Conservation (phyloP, 805 yeast species). For the Priceomyces haplophilus region DNA sequence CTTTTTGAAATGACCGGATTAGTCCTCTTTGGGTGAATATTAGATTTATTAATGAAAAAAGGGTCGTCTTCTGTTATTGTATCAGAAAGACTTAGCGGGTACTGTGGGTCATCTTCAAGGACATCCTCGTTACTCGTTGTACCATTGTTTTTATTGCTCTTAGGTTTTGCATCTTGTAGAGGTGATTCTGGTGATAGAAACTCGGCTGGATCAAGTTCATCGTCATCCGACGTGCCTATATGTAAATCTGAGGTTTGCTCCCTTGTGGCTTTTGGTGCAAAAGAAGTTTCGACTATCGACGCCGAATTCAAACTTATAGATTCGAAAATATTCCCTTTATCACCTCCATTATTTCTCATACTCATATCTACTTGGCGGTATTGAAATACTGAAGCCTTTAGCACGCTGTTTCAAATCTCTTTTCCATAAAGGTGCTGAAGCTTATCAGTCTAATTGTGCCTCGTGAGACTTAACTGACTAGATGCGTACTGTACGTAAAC, state of each 20-base stretch:
- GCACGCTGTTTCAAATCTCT: too few species aligned
- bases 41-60: not conserved
- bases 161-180: conserved; percentile 5
- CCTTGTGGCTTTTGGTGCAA: not conserved
- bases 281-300: not conserved
- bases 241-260: conserved; percentile 5
- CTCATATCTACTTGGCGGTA: not conserved
- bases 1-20: not conserved
- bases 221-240: conserved; percentile 10
- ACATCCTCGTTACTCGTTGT: not conserved
- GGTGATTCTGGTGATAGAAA: conserved; percentile 19
- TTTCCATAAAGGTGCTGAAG: too few species aligned
- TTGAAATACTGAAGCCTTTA: not conserved
- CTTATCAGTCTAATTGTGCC: too few species aligned
- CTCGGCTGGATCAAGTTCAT: conserved; percentile 24
- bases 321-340: conserved; percentile 7
- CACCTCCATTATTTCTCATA: not conserved
- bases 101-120: not conserved
- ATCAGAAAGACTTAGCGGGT: not conserved
- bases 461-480: too few species aligned
- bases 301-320: conserved; percentile 9
- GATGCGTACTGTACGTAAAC: too few species aligned
- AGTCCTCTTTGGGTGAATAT: not conserved
- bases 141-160: conserved; percentile 6
- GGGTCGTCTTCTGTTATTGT: not conserved